Conservation (phyloP, 805 yeast genomes). For the Kazachstania viticola region DNA sequence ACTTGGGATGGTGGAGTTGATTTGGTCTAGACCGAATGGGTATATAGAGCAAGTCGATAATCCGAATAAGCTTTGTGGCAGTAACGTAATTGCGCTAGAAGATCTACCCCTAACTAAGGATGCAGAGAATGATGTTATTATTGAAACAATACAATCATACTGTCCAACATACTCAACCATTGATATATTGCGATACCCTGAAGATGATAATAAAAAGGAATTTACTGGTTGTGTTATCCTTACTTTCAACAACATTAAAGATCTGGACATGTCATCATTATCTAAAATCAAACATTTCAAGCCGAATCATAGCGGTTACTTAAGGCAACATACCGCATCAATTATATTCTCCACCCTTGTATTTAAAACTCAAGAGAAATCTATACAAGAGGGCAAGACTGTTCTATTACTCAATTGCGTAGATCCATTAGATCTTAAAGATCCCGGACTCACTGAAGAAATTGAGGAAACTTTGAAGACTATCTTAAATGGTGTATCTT, state of each 20-base stretch:
- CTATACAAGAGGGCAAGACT: slow-evolving; percentile 31
- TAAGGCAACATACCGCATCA: slow-evolving; percentile 12
- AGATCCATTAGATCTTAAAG: slow-evolving; percentile 50
- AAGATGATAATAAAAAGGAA: not conserved
- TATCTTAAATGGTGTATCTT: slow-evolving; percentile 31
- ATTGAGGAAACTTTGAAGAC: slow-evolving; percentile 38
- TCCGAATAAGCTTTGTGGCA: slow-evolving; percentile 11
- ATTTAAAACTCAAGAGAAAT: slow-evolving; percentile 23
- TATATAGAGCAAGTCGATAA: slow-evolving; percentile 14
- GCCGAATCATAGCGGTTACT: slow-evolving; percentile 12
- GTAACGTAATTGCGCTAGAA: slow-evolving; percentile 12
- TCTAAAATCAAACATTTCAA: slow-evolving; percentile 7
- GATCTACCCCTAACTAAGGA: too few relatives aligned
- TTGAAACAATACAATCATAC: not conserved
- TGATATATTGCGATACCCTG: not conserved
- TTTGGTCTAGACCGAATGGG: slow-evolving; percentile 20
- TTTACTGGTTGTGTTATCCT: not conserved
- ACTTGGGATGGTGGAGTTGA: slow-evolving; percentile 2
- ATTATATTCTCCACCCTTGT: slow-evolving; percentile 29
- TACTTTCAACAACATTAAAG: not conserved
- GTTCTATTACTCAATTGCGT: slow-evolving; percentile 57
- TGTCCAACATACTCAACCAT: not conserved
- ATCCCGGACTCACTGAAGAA: slow-evolving; percentile 36
- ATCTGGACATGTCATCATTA: too few relatives aligned
- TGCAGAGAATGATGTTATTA: not conserved